Base-by-base conservation (phyloP, 1,139 yeast species). In the Pichia sp. region DNA sequence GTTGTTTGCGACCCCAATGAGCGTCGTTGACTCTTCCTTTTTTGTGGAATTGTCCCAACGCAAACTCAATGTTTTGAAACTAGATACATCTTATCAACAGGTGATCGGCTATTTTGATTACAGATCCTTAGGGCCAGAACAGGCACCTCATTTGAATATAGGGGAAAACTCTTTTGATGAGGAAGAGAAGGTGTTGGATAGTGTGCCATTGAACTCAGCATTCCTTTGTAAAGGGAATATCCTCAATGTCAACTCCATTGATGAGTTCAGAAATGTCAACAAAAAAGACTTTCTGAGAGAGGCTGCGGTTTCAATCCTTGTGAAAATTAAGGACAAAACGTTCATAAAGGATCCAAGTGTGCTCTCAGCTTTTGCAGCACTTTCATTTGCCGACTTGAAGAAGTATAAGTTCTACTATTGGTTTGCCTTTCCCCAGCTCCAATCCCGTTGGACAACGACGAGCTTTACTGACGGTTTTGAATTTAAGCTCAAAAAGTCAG, bases 361-460 rank as follows among this genome's bases (percentile, higher is more conserved):
- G 6, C 51, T 76, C 21, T 60, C 69, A 27, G 56, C 59, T 23
- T 84, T 87, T 50, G 66, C 66, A 22, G 53, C 88, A 1, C 63
- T 88, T 27, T 67, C 87, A 28, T 91, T 77, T 60, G 81, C 94
- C 3, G 98, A 93, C 56, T 68, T 91, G 55, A 91, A 91, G 58
- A 85, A 83, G 59, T 87, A 83, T 62, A 77, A 73, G 50, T 91
- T 83, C 53, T 82, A 74, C 51, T 88, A 88, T 58, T 91, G 98
- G 98, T 71, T 84, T 48, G 84, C 88, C 6, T 77, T 76, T 47
- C 96, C 97, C 0, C 64, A 73, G 0, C 59, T 85, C 16, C 62
- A 64, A 25, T 62, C 74, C 8, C 59, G 56, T 18, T 73, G 76
- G 81, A 44, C 24, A 12, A 41, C 45, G n/a, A 38, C 29, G 11